Percentiles rank a stretch among this genome's conserved stretches.
Evolutionary conservation across 2,329 filamentous ascomycete species (phyloP).

Genomic region (Cryphonectria naterciae): DNA sequence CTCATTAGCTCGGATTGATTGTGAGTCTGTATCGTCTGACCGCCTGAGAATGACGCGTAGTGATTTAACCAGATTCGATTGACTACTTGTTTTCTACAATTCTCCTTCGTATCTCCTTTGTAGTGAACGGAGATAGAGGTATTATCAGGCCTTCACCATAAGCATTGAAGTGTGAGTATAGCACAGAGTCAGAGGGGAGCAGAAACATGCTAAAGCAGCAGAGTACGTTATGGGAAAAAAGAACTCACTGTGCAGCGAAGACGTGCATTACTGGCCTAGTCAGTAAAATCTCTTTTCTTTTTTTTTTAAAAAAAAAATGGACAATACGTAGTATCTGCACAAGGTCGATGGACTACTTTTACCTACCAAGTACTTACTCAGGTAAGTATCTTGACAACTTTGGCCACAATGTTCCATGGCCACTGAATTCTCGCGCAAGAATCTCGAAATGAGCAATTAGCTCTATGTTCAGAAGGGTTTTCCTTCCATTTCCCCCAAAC

Average conservation of each 20-base stretch:
- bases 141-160: neutral
- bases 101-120: neutral
- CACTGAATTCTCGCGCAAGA: too few species aligned
- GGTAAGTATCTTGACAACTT: too few species aligned
- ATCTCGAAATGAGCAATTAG: too few species aligned
- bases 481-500: too few species aligned
- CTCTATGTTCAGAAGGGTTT: too few species aligned
- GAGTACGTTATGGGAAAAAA: neutral
- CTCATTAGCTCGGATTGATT: neutral
- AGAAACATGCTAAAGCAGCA: neutral
- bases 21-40: neutral
- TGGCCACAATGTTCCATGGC: too few species aligned
- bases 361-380: too few species aligned
- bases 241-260: neutral
- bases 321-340: neutral
- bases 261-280: neutral
- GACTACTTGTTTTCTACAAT: neutral
- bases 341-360: too few species aligned
- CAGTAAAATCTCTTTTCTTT: neutral
- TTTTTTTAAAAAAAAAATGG: too few species aligned
- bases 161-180: neutral
- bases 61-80: neutral
- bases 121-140: neutral
- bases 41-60: neutral
- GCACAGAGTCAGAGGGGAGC: neutral